A percentile compares a stretch with the other conserved stretches of the same genome.
Conservation (phyloP, 768 basidiomycete genomes). For the Boletus speciosus region DNA sequence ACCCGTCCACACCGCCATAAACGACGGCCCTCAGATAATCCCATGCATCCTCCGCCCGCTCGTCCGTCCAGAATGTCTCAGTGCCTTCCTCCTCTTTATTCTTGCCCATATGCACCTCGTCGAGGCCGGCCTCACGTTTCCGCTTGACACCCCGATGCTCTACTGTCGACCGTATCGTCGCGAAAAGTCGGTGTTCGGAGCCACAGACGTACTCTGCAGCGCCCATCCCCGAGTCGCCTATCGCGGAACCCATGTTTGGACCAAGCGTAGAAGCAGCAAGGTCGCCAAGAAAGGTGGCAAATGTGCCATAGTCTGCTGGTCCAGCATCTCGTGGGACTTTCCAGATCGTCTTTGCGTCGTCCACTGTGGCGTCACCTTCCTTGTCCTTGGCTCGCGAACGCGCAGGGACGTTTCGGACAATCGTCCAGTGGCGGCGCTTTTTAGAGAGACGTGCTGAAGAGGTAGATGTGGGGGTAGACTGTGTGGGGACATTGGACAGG, state of each 20-base stretch:
- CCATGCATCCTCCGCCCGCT: conserved; percentile 53
- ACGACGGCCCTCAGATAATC: conserved; percentile 70
- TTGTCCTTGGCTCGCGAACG: conserved; percentile 51
- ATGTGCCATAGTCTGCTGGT: conserved; percentile 59
- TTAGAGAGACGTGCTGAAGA: conserved; percentile 1
- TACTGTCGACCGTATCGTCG: conserved; percentile 38
- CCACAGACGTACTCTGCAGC: conserved; percentile 11
- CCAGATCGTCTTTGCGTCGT: conserved; percentile 38
- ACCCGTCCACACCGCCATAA: conserved; percentile 73
- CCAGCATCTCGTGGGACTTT: conserved; percentile 51
- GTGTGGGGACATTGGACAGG: not conserved
- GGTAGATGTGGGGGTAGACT: not conserved
- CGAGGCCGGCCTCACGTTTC: conserved; percentile 16
- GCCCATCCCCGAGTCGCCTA: not conserved
- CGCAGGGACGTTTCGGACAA: conserved; percentile 48
- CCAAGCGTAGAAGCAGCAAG: conserved; percentile 32
- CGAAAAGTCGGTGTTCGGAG: conserved; percentile 25
- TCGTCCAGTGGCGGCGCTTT: conserved; percentile 58
- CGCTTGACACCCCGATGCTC: conserved; percentile 22
- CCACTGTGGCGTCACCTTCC: conserved; percentile 41
- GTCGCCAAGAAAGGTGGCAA: conserved; percentile 49
- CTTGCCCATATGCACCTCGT: not conserved
- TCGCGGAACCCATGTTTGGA: conserved; percentile 14
- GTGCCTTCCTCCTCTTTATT: conserved; percentile 8
- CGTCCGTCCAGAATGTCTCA: conserved; percentile 46